Evolutionary conservation across 2,329 filamentous ascomycete genomes (phyloP), one percentile per base, ranked within the genome.

Genomic region (Neofusicoccum sp.): DNA sequence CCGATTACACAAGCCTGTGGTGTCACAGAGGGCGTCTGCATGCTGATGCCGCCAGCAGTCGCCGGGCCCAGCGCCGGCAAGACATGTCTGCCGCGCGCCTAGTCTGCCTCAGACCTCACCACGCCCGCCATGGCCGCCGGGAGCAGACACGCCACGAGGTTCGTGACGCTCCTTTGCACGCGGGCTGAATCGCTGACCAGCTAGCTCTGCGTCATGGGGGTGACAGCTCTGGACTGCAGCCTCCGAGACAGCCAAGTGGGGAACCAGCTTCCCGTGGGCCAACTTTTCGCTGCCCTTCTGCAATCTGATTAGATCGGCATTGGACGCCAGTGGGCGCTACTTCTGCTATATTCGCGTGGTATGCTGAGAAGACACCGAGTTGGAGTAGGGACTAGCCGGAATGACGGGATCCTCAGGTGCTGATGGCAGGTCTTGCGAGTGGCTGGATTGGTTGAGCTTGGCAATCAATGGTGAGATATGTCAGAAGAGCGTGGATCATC

Each of bases 221-320:
- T 31, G 24, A 31, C 49, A 9, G 49, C 49, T 12, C 36, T n/a
- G 34, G 49, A 24, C n/a, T 30, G 34, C 48, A 14, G 20, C n/a
- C 48, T 53, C 33, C 12, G 6, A 34, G 33, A 34, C 48, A 34
- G 33, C 48, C 26, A 36, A 36, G 49, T 54, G 49, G 49, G 49
- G 49, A 54, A 54, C 36, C 38, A 36, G n/a, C n/a, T n/a, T 41
- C 30, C 49, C 36, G 36, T 26, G 31, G 34, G 12, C 49, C 6
- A 12, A 36, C 36, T 41, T 54, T 54, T 54, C 47, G 24, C 49
- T 54, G 49, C 49, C 49, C 49, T 26, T 41, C 14, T 36, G n/a
- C 16, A 4, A 16, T 40, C 36, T 30, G 36, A 30, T 36, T 40
- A 30, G 34, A 12, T 30, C 16, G 34, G 40, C 20, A 30, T 24